phyloP scores from a whole-genome alignment of 2,329 filamentous ascomycete species.

The Rugonectria rugulosa region DNA sequence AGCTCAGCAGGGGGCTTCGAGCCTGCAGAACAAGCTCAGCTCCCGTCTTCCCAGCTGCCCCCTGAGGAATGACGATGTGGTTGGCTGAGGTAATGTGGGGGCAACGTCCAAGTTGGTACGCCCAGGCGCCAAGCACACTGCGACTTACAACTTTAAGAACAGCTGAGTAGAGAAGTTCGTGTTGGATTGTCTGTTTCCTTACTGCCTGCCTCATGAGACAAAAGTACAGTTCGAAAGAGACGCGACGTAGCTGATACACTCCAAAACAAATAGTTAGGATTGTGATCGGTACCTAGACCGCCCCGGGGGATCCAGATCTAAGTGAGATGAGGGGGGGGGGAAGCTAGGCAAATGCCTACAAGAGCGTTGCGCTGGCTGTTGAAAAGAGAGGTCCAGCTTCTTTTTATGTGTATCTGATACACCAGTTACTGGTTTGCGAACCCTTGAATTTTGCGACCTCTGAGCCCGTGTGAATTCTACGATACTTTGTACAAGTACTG shows the following conservation, averaged over 20 bases:
- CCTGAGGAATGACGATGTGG: constrained; percentile 34
- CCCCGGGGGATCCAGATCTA: background rate
- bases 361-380: background rate
- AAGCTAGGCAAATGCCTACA: background rate
- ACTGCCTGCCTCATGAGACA: too few relatives aligned
- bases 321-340: background rate
- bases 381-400: background rate
- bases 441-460: background rate
- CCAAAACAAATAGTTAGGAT: too few relatives aligned
- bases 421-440: background rate
- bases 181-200: too few relatives aligned
- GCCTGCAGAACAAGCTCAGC: background rate
- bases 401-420: background rate
- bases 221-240: too few relatives aligned
- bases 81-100: constrained; percentile 36
- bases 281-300: too few relatives aligned
- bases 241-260: too few relatives aligned
- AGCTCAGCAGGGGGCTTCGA: background rate
- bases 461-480: background rate
- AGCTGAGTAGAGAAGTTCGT: too few relatives aligned
- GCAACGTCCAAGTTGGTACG: constrained; percentile 8
- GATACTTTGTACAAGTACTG: too few relatives aligned
- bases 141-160: background rate
- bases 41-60: background rate
- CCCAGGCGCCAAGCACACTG: background rate